A percentile compares a stretch with the other conserved stretches of the same genome.
These are phyloP conservation scores for Claviceps paspali DNA, from an alignment of 2,329 filamentous ascomycete genomes.

Conservation along the genomic window DNA sequence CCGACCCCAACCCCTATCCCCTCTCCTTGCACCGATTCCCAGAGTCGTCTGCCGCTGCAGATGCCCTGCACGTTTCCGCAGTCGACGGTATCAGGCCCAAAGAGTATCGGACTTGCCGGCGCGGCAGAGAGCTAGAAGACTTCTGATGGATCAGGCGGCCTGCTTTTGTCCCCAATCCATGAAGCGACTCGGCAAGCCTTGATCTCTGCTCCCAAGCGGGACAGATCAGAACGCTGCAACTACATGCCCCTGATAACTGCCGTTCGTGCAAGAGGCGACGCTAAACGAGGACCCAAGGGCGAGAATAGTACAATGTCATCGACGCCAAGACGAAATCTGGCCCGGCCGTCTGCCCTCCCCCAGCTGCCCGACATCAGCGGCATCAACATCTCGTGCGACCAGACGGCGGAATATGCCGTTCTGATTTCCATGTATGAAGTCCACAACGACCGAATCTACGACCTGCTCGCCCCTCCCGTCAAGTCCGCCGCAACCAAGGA, in stretches of 20 bases:
- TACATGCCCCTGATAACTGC: constrained; percentile 30
- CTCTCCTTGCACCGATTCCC: constrained; percentile 4
- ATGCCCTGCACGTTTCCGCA: constrained; percentile 18
- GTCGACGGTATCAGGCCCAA: constrained; percentile 18
- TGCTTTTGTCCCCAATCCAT: background rate
- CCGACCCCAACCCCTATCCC: constrained; percentile 16
- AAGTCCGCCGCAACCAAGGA: constrained; percentile 51
- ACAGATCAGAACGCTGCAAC: constrained; percentile 10
- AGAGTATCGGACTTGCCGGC: constrained; percentile 30
- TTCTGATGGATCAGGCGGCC: constrained; percentile 8
- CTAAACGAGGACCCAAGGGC: constrained; percentile 35
- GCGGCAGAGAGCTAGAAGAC: constrained; percentile 17
- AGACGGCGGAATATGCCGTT: constrained; percentile 67
- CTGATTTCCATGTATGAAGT: constrained; percentile 98
- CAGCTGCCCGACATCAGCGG: constrained; percentile 60
- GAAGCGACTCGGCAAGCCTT: background rate
- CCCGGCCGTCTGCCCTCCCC: constrained; percentile 56
- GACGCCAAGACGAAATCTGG: constrained; percentile 46
- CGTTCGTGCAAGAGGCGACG: constrained; percentile 27
- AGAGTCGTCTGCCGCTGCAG: constrained; percentile 8
- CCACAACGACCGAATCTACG: constrained; percentile 96
- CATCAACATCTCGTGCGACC: constrained; percentile 42
- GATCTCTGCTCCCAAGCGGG: constrained; percentile 19
- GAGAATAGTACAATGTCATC: constrained; percentile 31
- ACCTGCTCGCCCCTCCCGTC: constrained; percentile 57